A percentile compares a stretch with the other conserved stretches of the same genome.
Conservation (phyloP, 176 grass and related monocot genomes). For the Panicum miliaceum region DNA sequence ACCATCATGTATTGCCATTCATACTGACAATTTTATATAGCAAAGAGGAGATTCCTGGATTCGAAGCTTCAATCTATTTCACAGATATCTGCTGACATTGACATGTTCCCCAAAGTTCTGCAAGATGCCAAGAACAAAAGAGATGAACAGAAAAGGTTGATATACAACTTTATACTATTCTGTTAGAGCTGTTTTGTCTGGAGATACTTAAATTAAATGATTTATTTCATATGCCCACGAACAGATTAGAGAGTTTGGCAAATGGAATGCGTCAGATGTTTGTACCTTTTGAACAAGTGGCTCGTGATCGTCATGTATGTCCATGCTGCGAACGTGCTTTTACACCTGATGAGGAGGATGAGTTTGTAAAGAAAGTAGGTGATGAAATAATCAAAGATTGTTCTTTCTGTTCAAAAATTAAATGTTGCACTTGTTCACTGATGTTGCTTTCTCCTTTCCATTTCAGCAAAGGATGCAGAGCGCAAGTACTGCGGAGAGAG, state of each 20-base stretch:
- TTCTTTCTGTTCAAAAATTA: slow-evolving; percentile 31
- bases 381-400: slow-evolving; percentile 4
- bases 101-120: slow-evolving; percentile 70
- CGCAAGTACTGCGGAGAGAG: slow-evolving; percentile 63
- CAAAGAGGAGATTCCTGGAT: slow-evolving; percentile 69
- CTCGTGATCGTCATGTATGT: slow-evolving; percentile 77
- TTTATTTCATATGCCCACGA: slow-evolving; percentile 18
- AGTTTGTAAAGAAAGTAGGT: slow-evolving; percentile 80
- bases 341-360: slow-evolving; percentile 87
- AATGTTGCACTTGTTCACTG: slow-evolving; percentile 10
- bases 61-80: slow-evolving; percentile 70
- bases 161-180: slow-evolving; percentile 27
- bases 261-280: slow-evolving; percentile 90
- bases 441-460: slow-evolving; percentile 37
- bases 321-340: slow-evolving; percentile 92
- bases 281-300: slow-evolving; percentile 82
- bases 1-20: slow-evolving; percentile 5
- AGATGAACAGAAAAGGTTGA: slow-evolving; percentile 87
- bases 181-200: slow-evolving; percentile 19
- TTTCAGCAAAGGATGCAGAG: slow-evolving; percentile 86
- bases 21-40: slow-evolving; percentile 49
- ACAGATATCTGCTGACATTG: slow-evolving; percentile 52
- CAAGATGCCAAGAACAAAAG: slow-evolving; percentile 79
- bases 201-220: slow-evolving; percentile 16
- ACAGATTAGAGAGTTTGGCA: slow-evolving; percentile 65